Evolutionary conservation across 2,329 filamentous ascomycete genomes (phyloP), one percentile per base, ranked within the genome.

Genomic region (Trichoderma sp.): DNA sequence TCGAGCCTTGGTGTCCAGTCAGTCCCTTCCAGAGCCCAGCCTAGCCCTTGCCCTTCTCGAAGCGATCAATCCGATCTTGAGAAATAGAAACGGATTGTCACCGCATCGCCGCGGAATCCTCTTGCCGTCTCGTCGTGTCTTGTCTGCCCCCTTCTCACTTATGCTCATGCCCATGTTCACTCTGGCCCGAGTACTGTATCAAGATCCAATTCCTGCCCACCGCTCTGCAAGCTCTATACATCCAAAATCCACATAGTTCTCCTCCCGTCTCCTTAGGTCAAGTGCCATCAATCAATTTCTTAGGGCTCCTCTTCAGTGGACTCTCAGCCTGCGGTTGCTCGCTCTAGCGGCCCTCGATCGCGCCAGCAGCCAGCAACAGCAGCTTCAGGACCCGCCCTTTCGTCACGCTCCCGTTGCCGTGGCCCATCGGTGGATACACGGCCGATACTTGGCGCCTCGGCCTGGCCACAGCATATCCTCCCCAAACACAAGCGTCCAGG

Each of bases 351-450:
- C 43, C 28, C 43, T 65, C 39, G 62, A 50, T 65, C 62, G 43
- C 62, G 62, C 62, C 62, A 65, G 36, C 39, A 50, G 55, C 57
- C 55, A 69, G 57, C 57, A 61, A 30, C 55, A 53, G 26, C 8
- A 34, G 36, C 66, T 61, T 32, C 55, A 61, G 55, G 66, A 69
- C 66, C 66, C 66, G 66, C 66, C 66, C 57, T 69, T 50, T 69
- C 66, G 66, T 69, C 66, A 69, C 66, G 66, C 57, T 68, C 66
- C 66, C 66, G 66, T 68, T 69, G 66, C 66, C 66, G 66, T 69
- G 66, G 66, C 66, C 66, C 66, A 69, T 50, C 17, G 23, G 39
- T 34, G 57, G 66, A 15, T 53, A 50, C 39, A n/a, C 57, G n/a
- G 4, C 57, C 6, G 57, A 30, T 59, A 59, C 39, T 28, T 50